Evolutionary conservation across 345 rosid genomes (phyloP), one percentile per base, ranked within the genome.

Genomic region (Arabis alpina): DNA sequence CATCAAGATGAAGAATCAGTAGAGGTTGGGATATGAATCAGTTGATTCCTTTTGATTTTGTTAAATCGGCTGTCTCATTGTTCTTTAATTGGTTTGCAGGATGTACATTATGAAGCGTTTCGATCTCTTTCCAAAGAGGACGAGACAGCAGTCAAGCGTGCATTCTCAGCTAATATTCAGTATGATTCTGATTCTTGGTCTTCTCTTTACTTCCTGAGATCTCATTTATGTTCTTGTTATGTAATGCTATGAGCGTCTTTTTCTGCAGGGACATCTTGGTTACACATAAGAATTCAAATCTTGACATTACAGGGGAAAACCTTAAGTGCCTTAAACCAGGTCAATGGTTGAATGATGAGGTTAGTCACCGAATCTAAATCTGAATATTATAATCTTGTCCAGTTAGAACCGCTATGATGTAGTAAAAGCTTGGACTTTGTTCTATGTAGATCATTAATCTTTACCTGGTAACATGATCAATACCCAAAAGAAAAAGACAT

Each of bases 331-430:
- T 95, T 41, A 74, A 72, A 73, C 94, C 99, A 13, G 70, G 80
- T 12, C 79, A 77, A 72, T 95, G 98, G 99, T 81, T 95, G 82
- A 95, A 95, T 73, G 98, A 95, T 75, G 99, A 95, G 98, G 99
- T 95, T 49, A 44, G 78, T 54, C 15, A 39, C 41, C 8, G 7
- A n/a, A 54, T 44, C 30, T 52, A 6, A 43, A 37, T 36, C 19
- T 61, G 59, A 25, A 23, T 54, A 34, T 24, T 24, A 6, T 45
- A 5, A 1, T 66, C 13, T 23, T 64, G 10, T 72, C 59, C 11
- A 7, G 3, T 45, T 12, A 28, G 27, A 49, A 30, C 39, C 25
- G 51, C n/a, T 50, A 23, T 59, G 61, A 43, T 68, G 54, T 37
- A 15, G 51, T 53, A 30, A 67, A 49, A 28, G 13, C 36, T 61